A percentile compares a stretch with the other conserved stretches of the same genome.
Conservation (phyloP, 164 flowering plant species). For the Chimonanthus salicifolius region DNA sequence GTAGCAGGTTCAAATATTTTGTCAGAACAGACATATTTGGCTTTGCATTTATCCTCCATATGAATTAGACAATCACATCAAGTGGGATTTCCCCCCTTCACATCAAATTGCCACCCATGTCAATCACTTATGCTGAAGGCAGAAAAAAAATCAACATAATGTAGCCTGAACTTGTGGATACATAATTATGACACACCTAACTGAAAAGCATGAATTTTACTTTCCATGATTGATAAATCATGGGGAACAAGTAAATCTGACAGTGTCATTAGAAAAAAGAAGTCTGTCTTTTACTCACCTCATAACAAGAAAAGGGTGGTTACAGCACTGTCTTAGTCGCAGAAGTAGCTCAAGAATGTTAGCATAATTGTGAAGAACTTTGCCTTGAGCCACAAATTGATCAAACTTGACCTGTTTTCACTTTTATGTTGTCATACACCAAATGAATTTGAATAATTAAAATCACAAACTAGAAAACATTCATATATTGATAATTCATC, state of each 20-base stretch:
- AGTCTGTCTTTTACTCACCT: slow-evolving; percentile 30
- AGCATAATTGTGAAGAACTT: slow-evolving; percentile 77
- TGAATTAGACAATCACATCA: neutral
- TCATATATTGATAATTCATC: too few species aligned
- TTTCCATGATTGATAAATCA: too few species aligned
- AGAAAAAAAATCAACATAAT: too few species aligned
- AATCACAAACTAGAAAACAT: neutral
- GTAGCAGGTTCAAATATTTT: too few species aligned
- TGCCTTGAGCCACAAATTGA: slow-evolving; percentile 83
- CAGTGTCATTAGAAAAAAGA: too few species aligned
- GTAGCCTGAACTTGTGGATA: too few species aligned
- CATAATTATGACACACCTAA: too few species aligned
- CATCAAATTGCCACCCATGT: too few species aligned
- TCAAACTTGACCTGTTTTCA: slow-evolving; percentile 69
- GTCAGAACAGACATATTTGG: too few species aligned
- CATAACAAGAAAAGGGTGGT: slow-evolving; percentile 87
- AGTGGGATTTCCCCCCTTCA: neutral
- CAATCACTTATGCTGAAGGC: too few species aligned
- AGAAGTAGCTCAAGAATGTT: slow-evolving; percentile 75
- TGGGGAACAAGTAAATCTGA: too few species aligned
- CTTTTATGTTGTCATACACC: slow-evolving; percentile 1
- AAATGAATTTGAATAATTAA: neutral
- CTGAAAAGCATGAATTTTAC: too few species aligned
- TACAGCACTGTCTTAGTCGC: slow-evolving; percentile 73
- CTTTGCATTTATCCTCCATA: neutral